Evolutionary conservation across 495 filamentous ascomycete genomes (phyloP).

Genomic region (Hypomontagnella monticulosa): DNA sequence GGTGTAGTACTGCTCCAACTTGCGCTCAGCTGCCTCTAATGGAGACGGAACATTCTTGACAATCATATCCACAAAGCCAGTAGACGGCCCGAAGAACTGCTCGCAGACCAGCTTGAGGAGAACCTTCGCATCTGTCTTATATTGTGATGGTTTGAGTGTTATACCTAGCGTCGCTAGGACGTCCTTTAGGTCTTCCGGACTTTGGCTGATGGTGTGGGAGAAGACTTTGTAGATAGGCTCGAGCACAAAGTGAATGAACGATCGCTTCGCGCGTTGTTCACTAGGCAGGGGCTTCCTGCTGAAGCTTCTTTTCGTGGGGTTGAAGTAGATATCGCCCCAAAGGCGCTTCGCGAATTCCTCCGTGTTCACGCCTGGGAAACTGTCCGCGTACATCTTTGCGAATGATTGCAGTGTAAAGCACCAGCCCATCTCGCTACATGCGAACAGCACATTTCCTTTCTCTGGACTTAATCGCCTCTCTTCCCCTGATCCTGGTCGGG

Average conservation of each 20-base stretch:
- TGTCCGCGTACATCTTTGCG: slow-evolving; percentile 94
- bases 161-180: slow-evolving; percentile 86
- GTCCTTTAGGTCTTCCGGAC: slow-evolving; percentile 82
- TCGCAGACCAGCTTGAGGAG: slow-evolving; percentile 90
- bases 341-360: slow-evolving; percentile 81
- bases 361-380: slow-evolving; percentile 79
- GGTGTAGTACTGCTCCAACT: slow-evolving; percentile 88
- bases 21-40: slow-evolving; percentile 75
- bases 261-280: slow-evolving; percentile 81
- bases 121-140: slow-evolving; percentile 87
- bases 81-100: slow-evolving; percentile 91
- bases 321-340: slow-evolving; percentile 98
- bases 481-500: slow-evolving; percentile 84
- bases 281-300: slow-evolving; percentile 75
- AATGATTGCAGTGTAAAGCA: slow-evolving; percentile 94
- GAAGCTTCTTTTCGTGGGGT: slow-evolving; percentile 87
- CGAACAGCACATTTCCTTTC: slow-evolving; percentile 96
- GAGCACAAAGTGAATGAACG: slow-evolving; percentile 93
- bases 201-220: slow-evolving; percentile 93
- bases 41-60: slow-evolving; percentile 91
- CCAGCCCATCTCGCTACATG: slow-evolving; percentile 93
- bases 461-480: slow-evolving; percentile 87
- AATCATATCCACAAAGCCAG: slow-evolving; percentile 96
- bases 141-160: slow-evolving; percentile 86
- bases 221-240: slow-evolving; percentile 99